phyloP scores from a whole-genome alignment of 2,329 filamentous ascomycete species.

The Hymenoscyphus fraxineus region DNA sequence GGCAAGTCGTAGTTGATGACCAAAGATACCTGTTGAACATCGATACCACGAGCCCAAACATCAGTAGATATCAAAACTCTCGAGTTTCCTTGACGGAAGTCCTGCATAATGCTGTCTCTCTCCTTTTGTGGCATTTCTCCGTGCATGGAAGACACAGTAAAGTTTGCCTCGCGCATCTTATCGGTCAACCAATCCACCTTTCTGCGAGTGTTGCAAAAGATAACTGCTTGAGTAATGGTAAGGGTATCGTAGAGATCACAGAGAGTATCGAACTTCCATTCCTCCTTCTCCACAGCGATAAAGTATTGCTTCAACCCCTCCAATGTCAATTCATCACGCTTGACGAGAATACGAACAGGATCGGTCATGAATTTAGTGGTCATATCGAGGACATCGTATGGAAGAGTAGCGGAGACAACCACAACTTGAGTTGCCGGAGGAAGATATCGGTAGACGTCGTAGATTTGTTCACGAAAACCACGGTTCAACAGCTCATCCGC shows the following conservation, averaged over 20 bases:
- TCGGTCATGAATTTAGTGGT: conserved; percentile 99
- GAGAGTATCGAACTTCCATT: conserved; percentile 99
- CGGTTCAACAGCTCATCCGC: conserved; percentile 81
- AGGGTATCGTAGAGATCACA: conserved; percentile 99
- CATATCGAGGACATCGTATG: conserved; percentile 97
- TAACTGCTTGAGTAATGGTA: conserved; percentile 98
- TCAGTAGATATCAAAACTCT: conserved; percentile 98
- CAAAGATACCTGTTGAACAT: conserved; percentile 98
- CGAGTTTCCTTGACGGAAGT: conserved; percentile 98
- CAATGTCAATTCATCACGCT: conserved; percentile 96
- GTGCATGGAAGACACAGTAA: conserved; percentile 99
- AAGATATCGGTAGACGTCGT: conserved; percentile 96
- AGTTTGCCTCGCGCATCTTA: conserved; percentile 97
- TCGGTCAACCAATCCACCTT: conserved; percentile 99
- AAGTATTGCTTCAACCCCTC: conserved; percentile 99
- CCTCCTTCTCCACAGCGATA: conserved; percentile 99
- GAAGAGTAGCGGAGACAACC: conserved; percentile 91
- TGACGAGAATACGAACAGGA: conserved; percentile 91
- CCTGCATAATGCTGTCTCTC: conserved; percentile 99
- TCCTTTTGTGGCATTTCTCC: conserved; percentile 98
- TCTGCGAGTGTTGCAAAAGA: conserved; percentile 99
- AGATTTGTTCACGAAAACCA: conserved; percentile 97
- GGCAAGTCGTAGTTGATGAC: conserved; percentile 99
- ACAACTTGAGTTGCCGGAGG: conserved; percentile 98
- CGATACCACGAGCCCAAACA: conserved; percentile 97